phyloP scores from a whole-genome alignment of 345 rosid species.

The Ricinus communis region DNA sequence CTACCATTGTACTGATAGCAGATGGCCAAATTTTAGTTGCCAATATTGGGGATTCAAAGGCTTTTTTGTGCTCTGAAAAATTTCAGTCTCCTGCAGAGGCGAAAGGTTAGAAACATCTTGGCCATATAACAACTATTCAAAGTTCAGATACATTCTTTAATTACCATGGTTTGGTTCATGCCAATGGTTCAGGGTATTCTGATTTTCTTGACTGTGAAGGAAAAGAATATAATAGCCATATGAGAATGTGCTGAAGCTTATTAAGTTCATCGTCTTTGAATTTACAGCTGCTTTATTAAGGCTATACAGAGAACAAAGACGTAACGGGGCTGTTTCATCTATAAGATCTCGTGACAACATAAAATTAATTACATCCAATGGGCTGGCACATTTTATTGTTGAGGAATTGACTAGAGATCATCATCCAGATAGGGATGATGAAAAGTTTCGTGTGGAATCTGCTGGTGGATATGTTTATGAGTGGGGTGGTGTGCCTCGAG shows the following conservation, averaged over 20 bases:
- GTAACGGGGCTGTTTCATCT: constrained; percentile 44
- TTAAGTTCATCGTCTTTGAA: constrained; percentile 20
- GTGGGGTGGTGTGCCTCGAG: constrained; percentile 77
- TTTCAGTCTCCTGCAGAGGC: constrained; percentile 76
- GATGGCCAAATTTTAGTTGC: constrained; percentile 83
- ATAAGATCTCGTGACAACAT: constrained; percentile 39
- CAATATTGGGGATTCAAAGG: constrained; percentile 92
- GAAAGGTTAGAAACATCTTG: constrained; percentile 54
- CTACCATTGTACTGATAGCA: constrained; percentile 70
- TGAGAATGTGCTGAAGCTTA: constrained; percentile 7
- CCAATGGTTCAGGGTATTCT: not conserved
- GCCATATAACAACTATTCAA: constrained; percentile 6
- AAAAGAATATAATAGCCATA: constrained; percentile 6
- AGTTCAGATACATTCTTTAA: not conserved
- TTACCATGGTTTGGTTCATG: not conserved
- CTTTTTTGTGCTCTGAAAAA: constrained; percentile 83
- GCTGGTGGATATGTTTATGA: constrained; percentile 86
- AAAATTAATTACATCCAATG: constrained; percentile 46
- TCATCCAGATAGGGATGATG: constrained; percentile 90
- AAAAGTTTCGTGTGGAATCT: constrained; percentile 78
- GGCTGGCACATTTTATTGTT: constrained; percentile 50
- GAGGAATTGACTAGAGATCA: constrained; percentile 85
- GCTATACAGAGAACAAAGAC: constrained; percentile 68
- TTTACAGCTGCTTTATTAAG: constrained; percentile 71
- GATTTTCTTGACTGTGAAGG: constrained; percentile 9